These are phyloP conservation scores for Cladobotryum mycophilum DNA, from an alignment of 2,329 filamentous ascomycete genomes.

Conservation along the genomic window DNA sequence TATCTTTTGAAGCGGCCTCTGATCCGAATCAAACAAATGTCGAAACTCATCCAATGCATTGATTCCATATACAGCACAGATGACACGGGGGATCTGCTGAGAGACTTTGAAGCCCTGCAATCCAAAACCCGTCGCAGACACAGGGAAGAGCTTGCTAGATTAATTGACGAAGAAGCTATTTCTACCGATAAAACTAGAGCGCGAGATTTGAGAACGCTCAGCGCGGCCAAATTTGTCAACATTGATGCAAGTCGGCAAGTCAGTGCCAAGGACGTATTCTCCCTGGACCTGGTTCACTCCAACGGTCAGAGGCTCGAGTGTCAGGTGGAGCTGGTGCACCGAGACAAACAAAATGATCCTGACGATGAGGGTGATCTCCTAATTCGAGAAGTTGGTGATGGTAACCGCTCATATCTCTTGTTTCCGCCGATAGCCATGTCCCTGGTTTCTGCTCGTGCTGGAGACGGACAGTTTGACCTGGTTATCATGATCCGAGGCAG, in stretches of 20 bases:
- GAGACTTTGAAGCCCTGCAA: constrained; percentile 64
- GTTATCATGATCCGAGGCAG: constrained; percentile 80
- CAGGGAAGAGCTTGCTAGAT: constrained; percentile 62
- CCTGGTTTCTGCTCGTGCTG: constrained; percentile 72
- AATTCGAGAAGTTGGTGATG: constrained; percentile 79
- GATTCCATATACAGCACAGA: constrained; percentile 48
- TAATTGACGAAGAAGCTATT: constrained; percentile 77
- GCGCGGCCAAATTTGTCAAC: constrained; percentile 59
- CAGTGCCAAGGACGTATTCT: constrained; percentile 83
- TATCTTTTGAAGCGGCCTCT: constrained; percentile 86
- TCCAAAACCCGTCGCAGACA: constrained; percentile 63
- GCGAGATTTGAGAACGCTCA: constrained; percentile 72
- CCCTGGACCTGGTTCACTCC: constrained; percentile 77
- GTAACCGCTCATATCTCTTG: constrained; percentile 69
- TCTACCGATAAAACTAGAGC: constrained; percentile 75
- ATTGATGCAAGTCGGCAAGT: constrained; percentile 79
- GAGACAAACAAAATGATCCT: constrained; percentile 67
- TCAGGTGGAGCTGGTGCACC: constrained; percentile 76
- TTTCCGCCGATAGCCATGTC: constrained; percentile 79
- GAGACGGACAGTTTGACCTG: constrained; percentile 63
- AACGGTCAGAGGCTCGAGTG: constrained; percentile 87
- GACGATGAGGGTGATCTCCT: constrained; percentile 76
- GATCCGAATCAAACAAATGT: constrained; percentile 79
- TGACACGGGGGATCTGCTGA: constrained; percentile 34
- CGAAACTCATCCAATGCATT: constrained; percentile 71